Base-by-base conservation (phyloP, 441 rosid species). In the Biscutella laevigata region DNA sequence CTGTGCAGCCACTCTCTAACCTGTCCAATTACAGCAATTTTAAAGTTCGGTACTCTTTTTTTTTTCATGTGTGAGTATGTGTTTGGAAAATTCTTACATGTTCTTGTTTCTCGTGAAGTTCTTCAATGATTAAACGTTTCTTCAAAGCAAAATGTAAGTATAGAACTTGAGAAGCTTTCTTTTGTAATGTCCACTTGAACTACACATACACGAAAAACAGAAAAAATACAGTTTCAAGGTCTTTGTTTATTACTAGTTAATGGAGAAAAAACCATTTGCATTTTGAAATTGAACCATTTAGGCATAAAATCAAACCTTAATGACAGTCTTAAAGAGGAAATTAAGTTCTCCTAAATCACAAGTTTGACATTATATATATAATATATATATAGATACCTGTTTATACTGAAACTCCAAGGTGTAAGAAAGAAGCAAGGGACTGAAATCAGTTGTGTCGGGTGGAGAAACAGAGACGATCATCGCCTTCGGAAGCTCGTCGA, bases 51-150 rank as follows among this genome's bases (percentile, higher is more conserved):
- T 0, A 26, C 11, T 5, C 6, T 38, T 0, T 26, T n/a, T 25
- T 13, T 33, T 33, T 45, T 66, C 54, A 25, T 24, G 13, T 20
- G 4, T 12, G 2, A 22, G 7, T 36, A 13, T 37, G 34, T 45
- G 24, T 63, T n/a, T 7, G 1, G n/a, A 14, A 36, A 16, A 44
- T 12, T 3, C 67, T 44, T 33, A 83, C 87, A 73, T 78, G 87
- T 67, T 94, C 99, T 65, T 94, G 99, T 81, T 84, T 94, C 87
- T 86, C 99, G 4, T 83, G 94, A 68, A 94, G 83, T 69, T 94
- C 99, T 80, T 94, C 97, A 27, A 94, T 67, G 74, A 94, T 76
- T 4, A 79, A 81, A 24, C 99, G 86, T 64, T 71, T 86, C 90
- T 94, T 89, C 86, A 94, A 67, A 2, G 86, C 84, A 70, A 94